These are phyloP conservation scores for Penicillium cosmopolitanum DNA, from an alignment of 495 filamentous ascomycete genomes.

Conservation along the genomic window DNA sequence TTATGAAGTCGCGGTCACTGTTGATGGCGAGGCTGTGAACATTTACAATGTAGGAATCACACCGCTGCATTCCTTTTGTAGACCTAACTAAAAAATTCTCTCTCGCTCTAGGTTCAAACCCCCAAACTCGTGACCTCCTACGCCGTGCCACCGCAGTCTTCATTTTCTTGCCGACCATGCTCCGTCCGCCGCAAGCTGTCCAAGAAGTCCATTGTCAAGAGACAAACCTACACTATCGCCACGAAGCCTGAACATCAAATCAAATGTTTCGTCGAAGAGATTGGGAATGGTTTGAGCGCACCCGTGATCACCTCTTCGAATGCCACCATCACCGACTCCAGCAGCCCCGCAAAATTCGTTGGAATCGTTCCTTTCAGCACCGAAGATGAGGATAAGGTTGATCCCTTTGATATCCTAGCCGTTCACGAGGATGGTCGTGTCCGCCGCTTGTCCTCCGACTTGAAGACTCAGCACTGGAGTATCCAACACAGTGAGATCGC, in stretches of 20 bases:
- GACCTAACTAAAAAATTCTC: not conserved
- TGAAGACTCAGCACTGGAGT: constrained; percentile 48
- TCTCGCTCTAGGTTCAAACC: constrained; percentile 65
- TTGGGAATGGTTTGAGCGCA: constrained; percentile 38
- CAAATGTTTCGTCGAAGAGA: constrained; percentile 57
- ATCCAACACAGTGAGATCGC: constrained; percentile 45
- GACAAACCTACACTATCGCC: constrained; percentile 70
- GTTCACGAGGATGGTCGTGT: constrained; percentile 51
- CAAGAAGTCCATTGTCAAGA: constrained; percentile 54
- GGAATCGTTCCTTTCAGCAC: constrained; percentile 39
- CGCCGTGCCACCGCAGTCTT: constrained; percentile 78
- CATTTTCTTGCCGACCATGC: constrained; percentile 75
- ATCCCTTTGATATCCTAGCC: constrained; percentile 47
- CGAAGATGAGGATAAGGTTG: constrained; percentile 27
- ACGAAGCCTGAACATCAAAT: constrained; percentile 51
- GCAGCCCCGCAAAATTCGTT: constrained; percentile 46
- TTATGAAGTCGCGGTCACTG: constrained; percentile 78
- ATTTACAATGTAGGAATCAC: constrained; percentile 80
- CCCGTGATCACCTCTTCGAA: constrained; percentile 46
- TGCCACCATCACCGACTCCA: constrained; percentile 45
- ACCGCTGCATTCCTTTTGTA: not conserved
- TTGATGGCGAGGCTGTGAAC: constrained; percentile 90
- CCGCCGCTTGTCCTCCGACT: constrained; percentile 43
- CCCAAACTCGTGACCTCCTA: constrained; percentile 84
- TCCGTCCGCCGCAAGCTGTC: constrained; percentile 68